A percentile compares a stretch with the other conserved stretches of the same genome.
Conservation (phyloP, 1,284 basidiomycete species). For the Entoloma clypeatum region DNA sequence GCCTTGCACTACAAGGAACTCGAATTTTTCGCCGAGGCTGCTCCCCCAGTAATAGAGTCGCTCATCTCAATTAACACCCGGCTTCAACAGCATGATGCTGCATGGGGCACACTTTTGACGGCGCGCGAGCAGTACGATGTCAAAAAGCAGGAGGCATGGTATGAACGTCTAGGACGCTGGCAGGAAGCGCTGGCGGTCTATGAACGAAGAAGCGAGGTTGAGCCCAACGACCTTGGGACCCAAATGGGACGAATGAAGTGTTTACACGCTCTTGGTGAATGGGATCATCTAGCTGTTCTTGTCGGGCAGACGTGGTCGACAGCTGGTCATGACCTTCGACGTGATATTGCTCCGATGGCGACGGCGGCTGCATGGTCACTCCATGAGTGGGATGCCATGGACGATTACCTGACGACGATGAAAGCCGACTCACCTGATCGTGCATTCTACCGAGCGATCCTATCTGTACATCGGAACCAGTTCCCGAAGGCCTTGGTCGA, state of each 20-base stretch:
- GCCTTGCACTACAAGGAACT: constrained; percentile 99
- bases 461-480: constrained; percentile 95
- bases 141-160: constrained; percentile 94
- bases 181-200: constrained; percentile 91
- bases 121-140: constrained; percentile 85
- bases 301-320: constrained; percentile 90
- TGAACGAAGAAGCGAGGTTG: constrained; percentile 70
- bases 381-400: constrained; percentile 98
- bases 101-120: constrained; percentile 89
- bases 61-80: constrained; percentile 98
- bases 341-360: constrained; percentile 94
- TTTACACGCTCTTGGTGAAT: constrained; percentile 96
- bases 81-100: constrained; percentile 94
- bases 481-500: constrained; percentile 88
- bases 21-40: constrained; percentile 92
- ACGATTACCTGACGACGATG: constrained; percentile 95
- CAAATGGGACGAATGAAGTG: constrained; percentile 93
- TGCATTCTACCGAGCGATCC: constrained; percentile 94
- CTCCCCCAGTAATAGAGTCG: constrained; percentile 87
- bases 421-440: constrained; percentile 91
- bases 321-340: constrained; percentile 80
- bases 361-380: constrained; percentile 97
- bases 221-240: constrained; percentile 69
- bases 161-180: constrained; percentile 96
- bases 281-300: constrained; percentile 87